These are phyloP conservation scores for Ceratocystis variospora DNA, from an alignment of 2,329 filamentous ascomycete species.

Conservation along the genomic window DNA sequence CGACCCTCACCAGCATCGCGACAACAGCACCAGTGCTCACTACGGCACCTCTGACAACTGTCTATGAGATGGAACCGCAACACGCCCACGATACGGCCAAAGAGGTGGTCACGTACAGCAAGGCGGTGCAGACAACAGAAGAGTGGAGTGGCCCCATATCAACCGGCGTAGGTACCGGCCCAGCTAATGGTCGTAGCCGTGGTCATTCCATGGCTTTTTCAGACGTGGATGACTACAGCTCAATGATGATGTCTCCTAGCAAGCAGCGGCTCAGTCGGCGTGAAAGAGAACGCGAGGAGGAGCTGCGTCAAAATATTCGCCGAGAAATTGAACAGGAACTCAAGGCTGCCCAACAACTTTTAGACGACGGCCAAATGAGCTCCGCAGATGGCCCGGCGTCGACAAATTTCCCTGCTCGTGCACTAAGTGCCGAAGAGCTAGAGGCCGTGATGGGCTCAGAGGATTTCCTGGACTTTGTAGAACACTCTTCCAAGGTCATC, in stretches of 20 bases:
- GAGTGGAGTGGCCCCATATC: conserved; percentile 45
- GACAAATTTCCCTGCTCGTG: conserved; percentile 60
- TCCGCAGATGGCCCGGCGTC: conserved; percentile 24
- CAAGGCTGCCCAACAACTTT: conserved; percentile 51
- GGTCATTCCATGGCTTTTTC: conserved; percentile 39
- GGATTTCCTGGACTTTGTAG: conserved; percentile 90
- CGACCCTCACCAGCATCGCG: conserved; percentile 33
- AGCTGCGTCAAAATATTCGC: conserved; percentile 69
- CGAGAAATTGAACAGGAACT: conserved; percentile 90
- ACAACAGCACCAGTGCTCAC: conserved; percentile 53
- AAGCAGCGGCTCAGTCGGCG: conserved; percentile 61
- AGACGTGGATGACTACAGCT: conserved; percentile 47
- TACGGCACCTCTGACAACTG: conserved; percentile 57
- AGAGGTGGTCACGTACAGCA: conserved; percentile 92
- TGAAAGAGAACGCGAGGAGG: conserved; percentile 73
- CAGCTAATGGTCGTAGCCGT: conserved; percentile 23
- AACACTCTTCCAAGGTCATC: conserved; percentile 91
- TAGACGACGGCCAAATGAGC: conserved; percentile 36
- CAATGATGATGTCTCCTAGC: conserved; percentile 44
- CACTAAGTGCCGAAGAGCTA: conserved; percentile 71
- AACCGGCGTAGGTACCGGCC: conserved; percentile 16
- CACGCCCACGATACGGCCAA: conserved; percentile 43
- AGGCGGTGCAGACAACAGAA: conserved; percentile 82
- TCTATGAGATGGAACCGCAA: conserved; percentile 61
- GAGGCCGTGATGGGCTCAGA: conserved; percentile 81